phyloP scores from a whole-genome alignment of 1,284 basidiomycete species.

The Trametes versicolor region DNA sequence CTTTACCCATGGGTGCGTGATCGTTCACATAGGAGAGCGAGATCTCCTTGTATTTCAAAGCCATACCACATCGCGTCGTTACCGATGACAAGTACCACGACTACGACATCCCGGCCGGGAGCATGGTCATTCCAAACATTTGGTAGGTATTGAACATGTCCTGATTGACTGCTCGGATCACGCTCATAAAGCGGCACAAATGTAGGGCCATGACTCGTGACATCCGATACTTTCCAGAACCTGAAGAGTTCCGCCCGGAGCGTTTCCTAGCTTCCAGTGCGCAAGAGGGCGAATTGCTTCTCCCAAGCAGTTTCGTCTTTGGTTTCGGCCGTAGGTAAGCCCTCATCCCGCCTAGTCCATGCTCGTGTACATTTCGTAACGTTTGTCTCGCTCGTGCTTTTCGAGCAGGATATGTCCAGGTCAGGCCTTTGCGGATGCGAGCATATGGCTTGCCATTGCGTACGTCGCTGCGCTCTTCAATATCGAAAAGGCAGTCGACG shows the following conservation, averaged over 20 bases:
- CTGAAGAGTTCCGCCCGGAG: slow-evolving; percentile 17
- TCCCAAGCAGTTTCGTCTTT: slow-evolving; percentile 28
- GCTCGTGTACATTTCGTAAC: background rate
- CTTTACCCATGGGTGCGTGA: background rate
- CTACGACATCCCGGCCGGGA: background rate
- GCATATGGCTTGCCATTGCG: slow-evolving; percentile 9
- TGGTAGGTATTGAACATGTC: background rate
- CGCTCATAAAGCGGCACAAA: background rate
- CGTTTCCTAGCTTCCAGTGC: slow-evolving; percentile 35
- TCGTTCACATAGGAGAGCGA: background rate
- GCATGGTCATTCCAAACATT: background rate
- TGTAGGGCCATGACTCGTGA: slow-evolving; percentile 43
- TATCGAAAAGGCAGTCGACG: background rate
- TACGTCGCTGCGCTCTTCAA: slow-evolving; percentile 12
- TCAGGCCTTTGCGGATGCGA: slow-evolving; percentile 13
- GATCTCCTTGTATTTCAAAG: background rate
- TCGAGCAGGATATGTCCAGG: slow-evolving; percentile 13
- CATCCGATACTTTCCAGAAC: slow-evolving; percentile 34
- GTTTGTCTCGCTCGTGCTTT: too few relatives aligned
- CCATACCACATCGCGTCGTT: background rate
- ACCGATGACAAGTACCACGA: background rate
- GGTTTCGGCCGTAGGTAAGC: slow-evolving; percentile 44
- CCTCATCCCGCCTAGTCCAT: background rate
- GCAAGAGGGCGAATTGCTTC: background rate
- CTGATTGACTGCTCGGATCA: too few relatives aligned